Evolutionary conservation across 2,329 filamentous ascomycete genomes (phyloP).

Genomic region (Sarocladium brachiariae): DNA sequence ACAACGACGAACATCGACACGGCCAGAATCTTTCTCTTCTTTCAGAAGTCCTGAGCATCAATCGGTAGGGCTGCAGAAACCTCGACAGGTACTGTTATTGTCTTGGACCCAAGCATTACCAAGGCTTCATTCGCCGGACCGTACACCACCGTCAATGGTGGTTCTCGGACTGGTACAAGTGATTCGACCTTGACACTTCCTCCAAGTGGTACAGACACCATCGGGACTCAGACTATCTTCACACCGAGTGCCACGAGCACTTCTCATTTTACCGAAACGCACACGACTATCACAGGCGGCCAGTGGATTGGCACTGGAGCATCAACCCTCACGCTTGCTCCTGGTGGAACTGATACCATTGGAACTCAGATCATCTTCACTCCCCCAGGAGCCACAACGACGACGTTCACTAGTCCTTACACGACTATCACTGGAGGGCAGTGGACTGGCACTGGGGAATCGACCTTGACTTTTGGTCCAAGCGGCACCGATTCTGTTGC

Average conservation of each 20-base stretch:
- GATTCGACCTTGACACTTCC: neutral
- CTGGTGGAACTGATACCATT: neutral
- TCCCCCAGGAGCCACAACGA: neutral
- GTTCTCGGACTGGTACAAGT: neutral
- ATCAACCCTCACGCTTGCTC: neutral
- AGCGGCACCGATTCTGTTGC: neutral
- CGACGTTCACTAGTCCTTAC: constrained; percentile 1
- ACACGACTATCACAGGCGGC: neutral
- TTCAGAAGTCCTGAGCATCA: too few relatives aligned
- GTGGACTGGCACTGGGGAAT: neutral
- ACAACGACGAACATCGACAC: too few relatives aligned
- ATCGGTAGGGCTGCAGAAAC: too few relatives aligned
- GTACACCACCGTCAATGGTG: neutral
- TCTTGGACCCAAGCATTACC: too few relatives aligned
- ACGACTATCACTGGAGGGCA: neutral
- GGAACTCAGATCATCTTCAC: neutral
- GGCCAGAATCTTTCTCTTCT: too few relatives aligned
- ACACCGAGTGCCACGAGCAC: too few relatives aligned
- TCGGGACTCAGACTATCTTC: neutral
- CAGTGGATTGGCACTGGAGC: neutral
- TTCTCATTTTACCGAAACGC: too few relatives aligned
- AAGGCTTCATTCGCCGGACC: neutral
- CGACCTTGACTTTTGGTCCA: neutral
- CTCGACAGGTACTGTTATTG: too few relatives aligned
- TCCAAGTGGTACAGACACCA: neutral